Evolutionary conservation across 306 rosid genomes (phyloP), one percentile per base, ranked within the genome.

Genomic region (Dalbergia oliveri): DNA sequence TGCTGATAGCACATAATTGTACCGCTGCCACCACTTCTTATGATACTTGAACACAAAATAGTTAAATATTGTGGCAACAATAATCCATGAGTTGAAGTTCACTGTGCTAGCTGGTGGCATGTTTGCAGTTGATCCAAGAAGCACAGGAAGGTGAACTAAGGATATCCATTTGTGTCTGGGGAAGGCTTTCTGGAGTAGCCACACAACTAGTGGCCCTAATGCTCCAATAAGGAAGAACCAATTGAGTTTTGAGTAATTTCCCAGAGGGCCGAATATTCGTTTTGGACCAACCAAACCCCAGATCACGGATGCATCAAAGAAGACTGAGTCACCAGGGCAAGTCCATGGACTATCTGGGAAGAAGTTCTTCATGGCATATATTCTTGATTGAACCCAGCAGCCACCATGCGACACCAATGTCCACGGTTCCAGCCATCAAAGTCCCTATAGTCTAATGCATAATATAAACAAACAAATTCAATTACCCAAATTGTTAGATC

Each of bases 211-310:
- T 9, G 96, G 95, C 61, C 94, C 92, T 2, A 88, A 21, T 10
- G 34, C 23, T 10, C 82, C 96, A 4, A 86, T 79, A 3, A 91
- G 80, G 77, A 93, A 93, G 88, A 88, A 91, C 92, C 91, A 91
- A 68, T 93, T 93, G 39, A 89, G 76, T 13, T 85, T 21, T 3
- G 34, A 0, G 71, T 93, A 93, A 49, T 88, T 85, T 59, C 96
- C 97, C 0, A 62, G 87, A n/a, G 79, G 1, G 9, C 97, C 97
- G 16, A 91, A 93, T 9, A 93, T 93, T 19, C 94, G 69, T 75
- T 16, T 62, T 1, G 97, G 97, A 5, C 94, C 97, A 5, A 85
- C 91, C 69, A 93, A 15, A 18, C 94, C 97, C 97, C 97, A 91
- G 3, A 93, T 91, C 12, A 91, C 91, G 5, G 97, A 93, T 14